Evolutionary conservation across 1,284 basidiomycete genomes (phyloP).

Genomic region (Malassezia nana): DNA sequence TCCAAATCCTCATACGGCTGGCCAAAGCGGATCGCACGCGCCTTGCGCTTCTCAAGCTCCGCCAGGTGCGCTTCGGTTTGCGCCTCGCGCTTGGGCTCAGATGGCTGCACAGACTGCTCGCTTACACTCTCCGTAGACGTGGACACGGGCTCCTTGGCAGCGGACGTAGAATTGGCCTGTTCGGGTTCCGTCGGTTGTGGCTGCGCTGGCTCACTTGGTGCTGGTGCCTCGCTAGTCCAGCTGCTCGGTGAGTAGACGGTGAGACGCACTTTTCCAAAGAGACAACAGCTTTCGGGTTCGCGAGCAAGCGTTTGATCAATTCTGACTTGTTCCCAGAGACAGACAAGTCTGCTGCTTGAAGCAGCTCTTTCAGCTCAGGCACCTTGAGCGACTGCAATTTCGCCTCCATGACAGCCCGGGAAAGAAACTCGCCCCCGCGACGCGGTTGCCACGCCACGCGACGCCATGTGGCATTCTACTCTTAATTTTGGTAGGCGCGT

Average conservation of each 20-base stretch:
- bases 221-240: constrained; percentile 1
- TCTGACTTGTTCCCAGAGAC: constrained; percentile 40
- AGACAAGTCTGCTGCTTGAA: constrained; percentile 26
- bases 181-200: not conserved
- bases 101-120: not conserved
- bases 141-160: not conserved
- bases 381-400: constrained; percentile 39
- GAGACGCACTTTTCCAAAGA: constrained; percentile 10
- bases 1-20: constrained; percentile 33
- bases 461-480: not conserved
- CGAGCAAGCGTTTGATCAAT: constrained; percentile 36
- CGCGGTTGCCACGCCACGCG: too few relatives aligned
- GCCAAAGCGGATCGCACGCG: constrained; percentile 38
- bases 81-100: constrained; percentile 19
- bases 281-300: constrained; percentile 32
- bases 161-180: not conserved
- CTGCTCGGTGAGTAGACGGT: not conserved
- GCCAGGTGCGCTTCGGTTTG: constrained; percentile 23
- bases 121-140: not conserved
- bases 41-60: constrained; percentile 41
- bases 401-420: constrained; percentile 26
- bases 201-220: not conserved
- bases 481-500: not conserved
- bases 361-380: constrained; percentile 35
- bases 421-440: constrained; percentile 1